Percentiles rank a stretch among this genome's conserved stretches.
Evolutionary conservation across 192 early-diverging fungal genomes (phyloP).

Genomic region (Radiomyces spectabilis): DNA sequence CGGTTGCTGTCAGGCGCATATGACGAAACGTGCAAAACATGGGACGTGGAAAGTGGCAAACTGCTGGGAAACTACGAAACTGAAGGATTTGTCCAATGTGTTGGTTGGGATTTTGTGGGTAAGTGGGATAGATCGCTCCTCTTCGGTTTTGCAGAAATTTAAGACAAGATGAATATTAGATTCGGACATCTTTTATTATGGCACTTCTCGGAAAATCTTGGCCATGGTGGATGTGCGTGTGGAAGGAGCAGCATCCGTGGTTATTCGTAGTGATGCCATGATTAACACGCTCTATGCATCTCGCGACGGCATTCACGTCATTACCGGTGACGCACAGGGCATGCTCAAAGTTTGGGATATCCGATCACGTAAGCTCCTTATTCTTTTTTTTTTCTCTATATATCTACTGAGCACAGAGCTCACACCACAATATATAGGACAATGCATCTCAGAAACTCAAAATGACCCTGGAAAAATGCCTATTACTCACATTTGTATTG

Average conservation of each 20-base stretch:
- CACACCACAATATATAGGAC: too few relatives aligned
- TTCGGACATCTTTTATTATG: slow-evolving; percentile 65
- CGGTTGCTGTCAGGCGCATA: slow-evolving; percentile 67
- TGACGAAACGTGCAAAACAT: slow-evolving; percentile 75
- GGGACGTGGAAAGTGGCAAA: slow-evolving; percentile 68
- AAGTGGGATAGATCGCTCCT: too few relatives aligned
- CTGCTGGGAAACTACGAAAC: slow-evolving; percentile 52
- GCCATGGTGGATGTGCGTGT: slow-evolving; percentile 53
- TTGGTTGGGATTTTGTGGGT: slow-evolving; percentile 68
- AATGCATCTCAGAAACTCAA: slow-evolving; percentile 46
- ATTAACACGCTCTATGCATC: slow-evolving; percentile 76
- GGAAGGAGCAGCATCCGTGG: slow-evolving; percentile 8
- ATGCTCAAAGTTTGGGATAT: slow-evolving; percentile 92
- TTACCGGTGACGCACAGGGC: slow-evolving; percentile 83
- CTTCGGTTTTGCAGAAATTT: not conserved
- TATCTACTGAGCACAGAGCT: too few relatives aligned
- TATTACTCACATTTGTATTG: slow-evolving; percentile 68
- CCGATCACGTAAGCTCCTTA: slow-evolving; percentile 46
- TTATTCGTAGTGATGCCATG: slow-evolving; percentile 67
- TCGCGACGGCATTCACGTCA: slow-evolving; percentile 60
- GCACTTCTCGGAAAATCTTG: slow-evolving; percentile 69
- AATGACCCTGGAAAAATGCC: slow-evolving; percentile 68
- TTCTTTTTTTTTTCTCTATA: not conserved
- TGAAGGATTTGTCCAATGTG: slow-evolving; percentile 85
- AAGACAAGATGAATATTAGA: slow-evolving; percentile 32